Evolutionary conservation across 768 basidiomycete genomes (phyloP), one percentile per base, ranked within the genome.

Genomic region (Mycena floridula): DNA sequence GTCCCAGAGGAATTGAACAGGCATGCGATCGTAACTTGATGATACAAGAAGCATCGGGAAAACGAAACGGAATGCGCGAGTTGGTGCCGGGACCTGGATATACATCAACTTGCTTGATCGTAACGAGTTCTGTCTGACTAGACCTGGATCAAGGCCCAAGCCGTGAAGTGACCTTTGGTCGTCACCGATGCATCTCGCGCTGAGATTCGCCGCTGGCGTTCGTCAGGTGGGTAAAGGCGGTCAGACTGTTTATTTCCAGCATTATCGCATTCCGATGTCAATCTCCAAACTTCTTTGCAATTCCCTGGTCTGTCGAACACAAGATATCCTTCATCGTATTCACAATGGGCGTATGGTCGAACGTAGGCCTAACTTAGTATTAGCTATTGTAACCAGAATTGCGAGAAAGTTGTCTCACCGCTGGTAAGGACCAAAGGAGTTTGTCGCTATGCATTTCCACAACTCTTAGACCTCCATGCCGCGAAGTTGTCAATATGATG

Each of bases 231-330:
- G 5, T 62, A 68, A 5, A 48, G 48, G 12, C 53, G 53, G 11
- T 56, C 53, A 12, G 46, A 40, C 5, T 48, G 47, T 32, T 53
- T 50, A 7, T 43, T 47, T 11, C 60, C 52, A 7, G 49, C 53
- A 1, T 45, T 16, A 25, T 38, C 18, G 25, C 44, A 56, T 22
- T 70, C 61, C 27, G 68, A 63, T 3, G 63, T 51, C 5, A 67
- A 70, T 23, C 82, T 67, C 89, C 88, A 91, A 12, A 89, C 77
- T 57, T 91, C 89, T 50, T 82, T 82, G 49, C 63, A 54, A 7
- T 72, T 69, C 23, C 68, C 72, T 18, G 57, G 37, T 24, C 82
- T 74, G 53, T 89, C 82, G 56, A 88, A 85, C 38, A 89, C 63
- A 38, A 89, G 64, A 54, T 76, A 88, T 7, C 89, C 88, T 23